Evolutionary conservation across 805 yeast species (phyloP), one percentile per base, ranked within the genome.

Genomic region (Limtongia smithiae): DNA sequence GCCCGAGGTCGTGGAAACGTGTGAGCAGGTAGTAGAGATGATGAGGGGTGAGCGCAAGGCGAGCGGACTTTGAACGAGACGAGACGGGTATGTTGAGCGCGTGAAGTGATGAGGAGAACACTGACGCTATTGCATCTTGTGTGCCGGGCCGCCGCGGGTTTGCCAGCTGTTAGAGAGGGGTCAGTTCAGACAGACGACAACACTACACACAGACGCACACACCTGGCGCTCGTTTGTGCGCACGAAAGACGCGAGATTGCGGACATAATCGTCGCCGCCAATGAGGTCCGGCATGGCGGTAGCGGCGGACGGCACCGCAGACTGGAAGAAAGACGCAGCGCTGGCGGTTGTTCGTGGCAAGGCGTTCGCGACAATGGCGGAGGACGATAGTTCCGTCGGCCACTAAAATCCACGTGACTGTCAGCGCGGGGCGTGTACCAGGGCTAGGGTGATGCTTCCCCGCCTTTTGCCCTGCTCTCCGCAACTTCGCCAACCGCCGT

Each of bases 11-110:
- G 71, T 80, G 65, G 46, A 82, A 79, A 44, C 76, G 70, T 36
- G 80, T 84, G n/a, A 79, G 64, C 20, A 81, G 69, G 58, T 76
- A 81, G 60, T 78, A 82, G 25, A 81, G 68, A 62, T 82, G 86
- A 62, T 81, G 87, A 24, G 80, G 68, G 15, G 85, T 79, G 44
- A 82, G 68, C 12, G 78, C 74, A 20, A 82, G 67, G 50, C 85
- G 65, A 15, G 53, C 43, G 11, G 50, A 18, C 18, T 30, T 43
- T 4, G 48, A 15, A 15, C 44, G 35, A 17, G 12, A 17, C 31
- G 32, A 27, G 18, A 40, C 46, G 33, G 50, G 50, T 21, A 46
- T 35, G 33, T 41, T 46, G 18, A 46, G 40, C 14, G 30, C 8
- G 15, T 43, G 45, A 15, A 48, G 44, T 11, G 44, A 39, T 9